Conservation (phyloP, 2,329 filamentous ascomycete genomes). For the Aotearoamyces nothofagi region DNA sequence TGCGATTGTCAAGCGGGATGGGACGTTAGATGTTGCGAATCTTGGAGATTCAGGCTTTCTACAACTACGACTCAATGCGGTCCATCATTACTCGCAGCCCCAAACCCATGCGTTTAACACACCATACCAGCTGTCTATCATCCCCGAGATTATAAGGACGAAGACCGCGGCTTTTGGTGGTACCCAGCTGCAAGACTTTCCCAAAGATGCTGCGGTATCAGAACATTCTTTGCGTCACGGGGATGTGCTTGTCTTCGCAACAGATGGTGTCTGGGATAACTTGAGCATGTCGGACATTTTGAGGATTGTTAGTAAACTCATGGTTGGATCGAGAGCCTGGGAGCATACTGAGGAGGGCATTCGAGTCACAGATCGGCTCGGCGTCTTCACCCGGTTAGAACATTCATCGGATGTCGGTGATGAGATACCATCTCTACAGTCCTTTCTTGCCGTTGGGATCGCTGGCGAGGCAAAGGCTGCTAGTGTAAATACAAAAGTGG, state of each 20-base stretch:
- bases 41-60: constrained; percentile 91
- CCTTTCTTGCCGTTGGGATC: constrained; percentile 63
- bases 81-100: constrained; percentile 67
- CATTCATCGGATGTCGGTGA: constrained; percentile 20
- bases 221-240: constrained; percentile 70
- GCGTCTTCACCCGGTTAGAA: constrained; percentile 31
- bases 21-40: constrained; percentile 76
- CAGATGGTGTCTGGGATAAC: constrained; percentile 94
- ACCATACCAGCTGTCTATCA: constrained; percentile 82
- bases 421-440: constrained; percentile 49
- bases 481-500: constrained; percentile 64
- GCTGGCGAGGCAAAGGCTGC: constrained; percentile 72
- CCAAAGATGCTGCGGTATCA: constrained; percentile 68
- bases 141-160: constrained; percentile 64
- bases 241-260: constrained; percentile 86
- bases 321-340: constrained; percentile 67
- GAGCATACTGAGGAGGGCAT: constrained; percentile 44
- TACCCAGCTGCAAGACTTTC: constrained; percentile 65
- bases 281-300: constrained; percentile 83
- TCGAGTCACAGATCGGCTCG: constrained; percentile 37
- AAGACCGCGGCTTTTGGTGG: constrained; percentile 78
- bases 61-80: constrained; percentile 69
- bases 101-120: constrained; percentile 98
- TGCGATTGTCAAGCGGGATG: constrained; percentile 59
- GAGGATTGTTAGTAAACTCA: constrained; percentile 59